phyloP scores from a whole-genome alignment of 495 filamentous ascomycete species.

The Trichoderma gamsii region DNA sequence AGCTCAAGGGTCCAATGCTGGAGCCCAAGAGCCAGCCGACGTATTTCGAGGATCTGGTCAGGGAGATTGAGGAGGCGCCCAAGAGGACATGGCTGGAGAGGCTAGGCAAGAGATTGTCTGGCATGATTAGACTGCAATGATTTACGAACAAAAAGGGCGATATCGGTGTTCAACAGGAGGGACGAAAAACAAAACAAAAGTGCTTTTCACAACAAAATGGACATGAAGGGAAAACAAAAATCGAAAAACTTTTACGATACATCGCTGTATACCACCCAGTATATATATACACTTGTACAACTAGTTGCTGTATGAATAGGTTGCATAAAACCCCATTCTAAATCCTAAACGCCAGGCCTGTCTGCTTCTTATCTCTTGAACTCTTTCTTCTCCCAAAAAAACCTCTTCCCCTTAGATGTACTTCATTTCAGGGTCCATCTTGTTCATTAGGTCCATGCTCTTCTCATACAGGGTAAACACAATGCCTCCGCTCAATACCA shows the following conservation, averaged over 20 bases:
- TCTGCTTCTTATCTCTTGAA: background rate
- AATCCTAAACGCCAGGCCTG: slow-evolving; percentile 16
- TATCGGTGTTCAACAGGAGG: background rate
- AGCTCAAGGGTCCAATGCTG: slow-evolving; percentile 53
- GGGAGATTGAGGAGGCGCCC: slow-evolving; percentile 68
- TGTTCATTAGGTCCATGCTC: slow-evolving; percentile 81
- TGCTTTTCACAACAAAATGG: background rate
- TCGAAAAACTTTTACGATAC: background rate
- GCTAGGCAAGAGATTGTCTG: slow-evolving; percentile 52
- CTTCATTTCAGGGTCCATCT: slow-evolving; percentile 72
- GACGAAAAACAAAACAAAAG: background rate
- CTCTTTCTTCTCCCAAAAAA: background rate
- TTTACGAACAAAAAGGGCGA: background rate
- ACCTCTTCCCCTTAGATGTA: slow-evolving; percentile 56
- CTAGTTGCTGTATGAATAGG: slow-evolving; percentile 8
- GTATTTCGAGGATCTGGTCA: slow-evolving; percentile 66
- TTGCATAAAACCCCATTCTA: slow-evolving; percentile 2
- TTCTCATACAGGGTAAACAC: slow-evolving; percentile 99
- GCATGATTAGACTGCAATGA: slow-evolving; percentile 54
- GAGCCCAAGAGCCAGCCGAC: slow-evolving; percentile 67
- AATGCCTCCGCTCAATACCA: slow-evolving; percentile 90
- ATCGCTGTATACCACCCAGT: background rate
- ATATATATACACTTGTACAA: slow-evolving; percentile 12
- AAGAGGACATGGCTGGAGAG: slow-evolving; percentile 52
- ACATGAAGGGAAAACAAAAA: background rate